Conservation (phyloP, 352 stramenopile genomes). For the Globisporangium iwayamae region DNA sequence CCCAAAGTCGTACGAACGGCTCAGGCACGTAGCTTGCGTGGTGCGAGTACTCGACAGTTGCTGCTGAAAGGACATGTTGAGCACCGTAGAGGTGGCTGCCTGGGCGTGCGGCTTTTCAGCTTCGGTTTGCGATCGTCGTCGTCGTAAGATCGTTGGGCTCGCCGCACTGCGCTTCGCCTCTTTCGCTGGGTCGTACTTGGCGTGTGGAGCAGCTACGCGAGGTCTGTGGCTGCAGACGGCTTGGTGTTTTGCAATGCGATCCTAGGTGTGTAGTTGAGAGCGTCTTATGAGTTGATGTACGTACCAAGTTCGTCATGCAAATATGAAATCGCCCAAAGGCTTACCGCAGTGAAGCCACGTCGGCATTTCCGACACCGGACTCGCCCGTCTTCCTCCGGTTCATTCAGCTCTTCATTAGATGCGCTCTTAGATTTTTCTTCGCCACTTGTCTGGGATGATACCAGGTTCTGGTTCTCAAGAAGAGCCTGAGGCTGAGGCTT, state of each 20-base stretch:
- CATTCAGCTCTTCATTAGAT: constrained; percentile 26
- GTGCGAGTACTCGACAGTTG: neutral
- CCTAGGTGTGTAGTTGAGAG: constrained; percentile 14
- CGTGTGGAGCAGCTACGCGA: neutral
- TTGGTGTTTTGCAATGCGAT: constrained; percentile 70
- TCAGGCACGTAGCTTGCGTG: neutral
- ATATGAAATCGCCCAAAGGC: neutral
- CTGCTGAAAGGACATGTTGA: neutral
- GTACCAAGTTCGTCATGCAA: neutral
- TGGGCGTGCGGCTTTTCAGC: neutral
- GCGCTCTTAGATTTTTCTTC: neutral
- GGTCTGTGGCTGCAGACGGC: constrained; percentile 38
- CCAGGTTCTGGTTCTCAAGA: neutral
- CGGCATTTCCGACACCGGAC: constrained; percentile 56
- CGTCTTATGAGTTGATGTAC: neutral
- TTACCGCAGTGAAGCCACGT: constrained; percentile 40
- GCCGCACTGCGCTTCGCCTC: neutral
- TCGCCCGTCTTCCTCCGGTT: constrained; percentile 41
- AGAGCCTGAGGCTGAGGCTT: neutral
- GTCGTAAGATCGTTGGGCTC: neutral
- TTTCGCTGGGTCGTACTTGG: neutral
- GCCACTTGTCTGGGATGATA: neutral
- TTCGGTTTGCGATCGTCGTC: neutral
- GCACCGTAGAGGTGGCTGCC: neutral
- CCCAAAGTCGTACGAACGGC: constrained; percentile 11